These are phyloP conservation scores for Draba incana DNA, from an alignment of 345 rosid species.

Conservation along the genomic window DNA sequence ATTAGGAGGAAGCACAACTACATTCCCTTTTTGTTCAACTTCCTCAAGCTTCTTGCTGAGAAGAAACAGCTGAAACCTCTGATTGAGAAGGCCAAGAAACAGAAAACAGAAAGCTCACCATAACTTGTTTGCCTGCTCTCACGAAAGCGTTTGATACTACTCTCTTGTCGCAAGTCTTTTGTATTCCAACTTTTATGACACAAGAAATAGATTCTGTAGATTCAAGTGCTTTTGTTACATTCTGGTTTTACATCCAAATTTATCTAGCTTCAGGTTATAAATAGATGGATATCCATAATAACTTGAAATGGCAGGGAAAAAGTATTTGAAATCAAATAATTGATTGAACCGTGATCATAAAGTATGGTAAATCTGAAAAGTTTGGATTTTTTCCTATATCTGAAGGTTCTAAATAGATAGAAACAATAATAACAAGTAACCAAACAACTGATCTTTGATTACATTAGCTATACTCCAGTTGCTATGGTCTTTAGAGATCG, in stretches of 20 bases:
- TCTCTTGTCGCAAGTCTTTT: neutral
- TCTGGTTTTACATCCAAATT: neutral
- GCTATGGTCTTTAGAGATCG: too few relatives aligned
- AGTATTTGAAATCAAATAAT: too few relatives aligned
- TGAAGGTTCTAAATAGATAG: too few relatives aligned
- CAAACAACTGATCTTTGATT: too few relatives aligned
- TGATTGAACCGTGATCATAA: too few relatives aligned
- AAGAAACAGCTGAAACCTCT: slow-evolving; percentile 99
- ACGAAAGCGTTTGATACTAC: neutral
- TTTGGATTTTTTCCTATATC: too few relatives aligned
- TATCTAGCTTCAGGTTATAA: neutral
- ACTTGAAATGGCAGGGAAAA: too few relatives aligned
- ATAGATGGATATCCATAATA: neutral
- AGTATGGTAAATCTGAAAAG: too few relatives aligned
- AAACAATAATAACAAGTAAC: too few relatives aligned
- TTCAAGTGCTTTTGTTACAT: slow-evolving; percentile 3
- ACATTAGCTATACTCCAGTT: too few relatives aligned
- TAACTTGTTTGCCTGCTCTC: slow-evolving; percentile 16
- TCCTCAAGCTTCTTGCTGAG: slow-evolving; percentile 96
- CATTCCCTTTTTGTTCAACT: slow-evolving; percentile 92
- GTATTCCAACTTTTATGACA: slow-evolving; percentile 23
- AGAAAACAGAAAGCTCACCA: slow-evolving; percentile 61
- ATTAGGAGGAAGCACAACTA: slow-evolving; percentile 94
- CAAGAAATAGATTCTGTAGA: slow-evolving; percentile 34
- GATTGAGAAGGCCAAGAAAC: slow-evolving; percentile 97